Conservation (phyloP, 176 grass and related monocot genomes). For the Aechmea fasciata region DNA sequence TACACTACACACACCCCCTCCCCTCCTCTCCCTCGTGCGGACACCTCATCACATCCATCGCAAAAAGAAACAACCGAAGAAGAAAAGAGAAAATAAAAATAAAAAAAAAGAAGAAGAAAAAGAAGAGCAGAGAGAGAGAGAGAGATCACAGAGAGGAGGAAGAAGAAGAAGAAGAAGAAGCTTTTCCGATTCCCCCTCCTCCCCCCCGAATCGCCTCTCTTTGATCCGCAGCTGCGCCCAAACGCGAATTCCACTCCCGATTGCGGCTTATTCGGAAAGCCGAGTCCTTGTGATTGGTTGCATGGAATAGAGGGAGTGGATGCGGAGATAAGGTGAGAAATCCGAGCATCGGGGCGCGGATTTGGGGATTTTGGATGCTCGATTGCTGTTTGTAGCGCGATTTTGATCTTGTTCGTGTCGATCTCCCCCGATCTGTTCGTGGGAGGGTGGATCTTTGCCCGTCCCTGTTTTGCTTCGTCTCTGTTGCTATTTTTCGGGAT, state of each 20-base stretch:
- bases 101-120: not conserved
- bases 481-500: not conserved
- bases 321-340: not conserved
- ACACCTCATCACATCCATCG: conserved; percentile 17
- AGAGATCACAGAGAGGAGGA: not conserved
- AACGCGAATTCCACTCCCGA: not conserved
- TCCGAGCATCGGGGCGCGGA: not conserved
- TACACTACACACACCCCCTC: not conserved
- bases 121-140: not conserved
- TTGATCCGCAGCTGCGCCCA: not conserved
- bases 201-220: not conserved
- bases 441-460: conserved; percentile 11
- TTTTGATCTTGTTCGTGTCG: not conserved
- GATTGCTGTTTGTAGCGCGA: not conserved
- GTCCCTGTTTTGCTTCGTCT: not conserved
- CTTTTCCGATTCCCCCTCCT: not conserved
- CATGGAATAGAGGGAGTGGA: not conserved
- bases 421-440: conserved; percentile 7
- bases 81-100: not conserved
- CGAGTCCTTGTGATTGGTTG: not conserved
- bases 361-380: not conserved
- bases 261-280: not conserved
- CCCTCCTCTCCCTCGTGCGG: conserved; percentile 4
- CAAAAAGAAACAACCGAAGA: not conserved
- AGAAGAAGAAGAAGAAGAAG: not conserved